These are phyloP conservation scores for Auxenochlorella pyrenoidosa DNA, from an alignment of 139 green algal species.

Conservation along the genomic window DNA sequence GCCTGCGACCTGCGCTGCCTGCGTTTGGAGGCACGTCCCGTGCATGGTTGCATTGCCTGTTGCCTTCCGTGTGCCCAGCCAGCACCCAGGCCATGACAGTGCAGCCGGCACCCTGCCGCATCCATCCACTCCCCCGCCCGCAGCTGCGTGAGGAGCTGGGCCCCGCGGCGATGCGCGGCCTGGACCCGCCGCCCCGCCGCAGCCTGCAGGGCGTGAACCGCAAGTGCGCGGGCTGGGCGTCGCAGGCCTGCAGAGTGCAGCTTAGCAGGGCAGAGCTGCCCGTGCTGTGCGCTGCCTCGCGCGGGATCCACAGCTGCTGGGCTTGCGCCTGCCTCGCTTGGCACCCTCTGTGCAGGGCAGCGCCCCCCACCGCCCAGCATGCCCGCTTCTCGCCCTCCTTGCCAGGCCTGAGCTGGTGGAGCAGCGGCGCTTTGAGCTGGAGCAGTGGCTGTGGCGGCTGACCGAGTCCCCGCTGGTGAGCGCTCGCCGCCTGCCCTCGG, in stretches of 20 bases:
- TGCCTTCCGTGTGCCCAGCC: background rate
- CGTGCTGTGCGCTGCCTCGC: background rate
- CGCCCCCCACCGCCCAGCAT: background rate
- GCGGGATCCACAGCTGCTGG: no score
- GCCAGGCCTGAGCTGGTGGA: slow-evolving; percentile 67
- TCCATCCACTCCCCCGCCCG: background rate
- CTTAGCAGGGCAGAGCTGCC: background rate
- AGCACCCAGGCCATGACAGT: no score
- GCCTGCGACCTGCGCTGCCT: no score
- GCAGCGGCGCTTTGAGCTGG: slow-evolving; percentile 70
- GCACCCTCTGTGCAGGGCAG: background rate
- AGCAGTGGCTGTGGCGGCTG: slow-evolving; percentile 80
- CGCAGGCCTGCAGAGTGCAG: no score
- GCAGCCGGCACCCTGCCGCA: background rate
- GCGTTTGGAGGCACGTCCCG: no score
- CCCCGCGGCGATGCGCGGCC: background rate
- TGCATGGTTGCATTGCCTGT: background rate
- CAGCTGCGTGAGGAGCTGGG: slow-evolving; percentile 60
- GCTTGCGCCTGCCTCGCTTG: no score
- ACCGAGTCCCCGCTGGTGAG: slow-evolving; percentile 37
- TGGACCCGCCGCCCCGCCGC: slow-evolving; percentile 38
- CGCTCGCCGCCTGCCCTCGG: background rate
- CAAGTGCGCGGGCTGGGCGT: background rate
- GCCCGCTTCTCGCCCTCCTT: background rate
- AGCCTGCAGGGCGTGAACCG: slow-evolving; percentile 46